A percentile compares a stretch with the other conserved stretches of the same genome.
Conservation (phyloP, 164 flowering plant species). For the Kalanchoe fedtschenkoi region DNA sequence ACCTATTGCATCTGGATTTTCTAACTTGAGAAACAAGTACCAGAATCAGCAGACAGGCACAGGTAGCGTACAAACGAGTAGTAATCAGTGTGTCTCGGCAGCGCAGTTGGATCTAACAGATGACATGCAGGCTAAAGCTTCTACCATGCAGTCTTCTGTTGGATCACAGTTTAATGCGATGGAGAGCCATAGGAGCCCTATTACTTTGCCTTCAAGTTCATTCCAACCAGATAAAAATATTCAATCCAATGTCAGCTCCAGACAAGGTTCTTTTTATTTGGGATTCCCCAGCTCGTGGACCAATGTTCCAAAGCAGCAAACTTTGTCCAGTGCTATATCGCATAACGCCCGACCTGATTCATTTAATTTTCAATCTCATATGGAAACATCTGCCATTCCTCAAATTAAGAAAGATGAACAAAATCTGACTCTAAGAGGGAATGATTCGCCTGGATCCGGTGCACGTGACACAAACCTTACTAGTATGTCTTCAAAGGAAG, state of each 20-base stretch:
- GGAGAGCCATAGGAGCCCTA: background rate
- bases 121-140: conserved; percentile 19
- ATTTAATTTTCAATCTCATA: conserved; percentile 19
- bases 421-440: background rate
- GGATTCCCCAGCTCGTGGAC: conserved; percentile 34
- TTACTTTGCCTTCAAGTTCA: background rate
- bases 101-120: conserved; percentile 20
- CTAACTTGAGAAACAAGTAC: conserved; percentile 27
- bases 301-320: conserved; percentile 33
- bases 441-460: background rate
- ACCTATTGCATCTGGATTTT: conserved; percentile 20
- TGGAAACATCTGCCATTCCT: conserved; percentile 23
- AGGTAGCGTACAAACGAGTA: conserved; percentile 20
- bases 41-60: conserved; percentile 18
- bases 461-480: background rate
- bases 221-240: background rate
- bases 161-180: background rate
- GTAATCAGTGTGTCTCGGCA: conserved; percentile 25
- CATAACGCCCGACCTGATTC: conserved; percentile 22
- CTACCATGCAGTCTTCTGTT: conserved; percentile 24
- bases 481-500: background rate
- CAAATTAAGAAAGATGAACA: conserved; percentile 19
- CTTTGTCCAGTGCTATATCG: too few species aligned
- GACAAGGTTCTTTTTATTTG: conserved; percentile 18
- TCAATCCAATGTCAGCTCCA: conserved; percentile 24